phyloP scores from a whole-genome alignment of 2,329 filamentous ascomycete genomes.

The Tympanopsis confertula region DNA sequence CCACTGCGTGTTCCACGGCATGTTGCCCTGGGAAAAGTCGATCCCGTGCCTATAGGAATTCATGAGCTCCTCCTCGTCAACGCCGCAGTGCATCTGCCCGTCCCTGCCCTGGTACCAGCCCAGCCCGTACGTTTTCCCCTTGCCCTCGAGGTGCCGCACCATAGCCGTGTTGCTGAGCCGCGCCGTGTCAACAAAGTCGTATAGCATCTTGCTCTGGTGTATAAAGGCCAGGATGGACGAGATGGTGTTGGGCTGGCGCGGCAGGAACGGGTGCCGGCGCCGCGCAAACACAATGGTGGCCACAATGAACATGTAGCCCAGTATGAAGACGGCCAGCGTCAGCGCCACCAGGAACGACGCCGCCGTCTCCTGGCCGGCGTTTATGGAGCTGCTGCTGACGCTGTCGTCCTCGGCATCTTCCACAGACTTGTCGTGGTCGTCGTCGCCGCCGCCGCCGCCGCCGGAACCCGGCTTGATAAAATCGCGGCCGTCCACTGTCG shows the following conservation, averaged over 20 bases:
- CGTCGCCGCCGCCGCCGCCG: conserved; percentile 2
- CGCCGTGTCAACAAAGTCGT: conserved; percentile 61
- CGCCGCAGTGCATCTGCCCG: conserved; percentile 61
- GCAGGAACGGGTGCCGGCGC: conserved; percentile 60
- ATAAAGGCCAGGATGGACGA: conserved; percentile 67
- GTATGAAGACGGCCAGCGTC: conserved; percentile 45
- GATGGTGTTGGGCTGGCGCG: conserved; percentile 69
- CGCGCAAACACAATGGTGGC: conserved; percentile 47
- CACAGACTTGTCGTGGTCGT: conserved; percentile 3
- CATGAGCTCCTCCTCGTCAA: conserved; percentile 65
- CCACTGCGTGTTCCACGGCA: conserved; percentile 31
- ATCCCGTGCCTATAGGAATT: conserved; percentile 54
- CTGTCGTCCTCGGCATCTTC: conserved; percentile 3
- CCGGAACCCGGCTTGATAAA: conserved; percentile 27
- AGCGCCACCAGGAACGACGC: conserved; percentile 58
- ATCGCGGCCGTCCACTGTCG: conserved; percentile 49
- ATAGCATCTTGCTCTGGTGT: conserved; percentile 70
- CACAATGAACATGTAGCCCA: conserved; percentile 52
- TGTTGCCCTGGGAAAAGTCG: conserved; percentile 32
- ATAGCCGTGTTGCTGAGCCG: conserved; percentile 49
- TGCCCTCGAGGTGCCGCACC: conserved; percentile 42
- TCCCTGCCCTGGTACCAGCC: conserved; percentile 70
- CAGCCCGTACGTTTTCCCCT: conserved; percentile 61
- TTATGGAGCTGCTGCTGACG: conserved; percentile 16
- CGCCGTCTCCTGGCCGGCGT: conserved; percentile 46